phyloP scores from a whole-genome alignment of 768 basidiomycete species.

The Amanita exitialis region DNA sequence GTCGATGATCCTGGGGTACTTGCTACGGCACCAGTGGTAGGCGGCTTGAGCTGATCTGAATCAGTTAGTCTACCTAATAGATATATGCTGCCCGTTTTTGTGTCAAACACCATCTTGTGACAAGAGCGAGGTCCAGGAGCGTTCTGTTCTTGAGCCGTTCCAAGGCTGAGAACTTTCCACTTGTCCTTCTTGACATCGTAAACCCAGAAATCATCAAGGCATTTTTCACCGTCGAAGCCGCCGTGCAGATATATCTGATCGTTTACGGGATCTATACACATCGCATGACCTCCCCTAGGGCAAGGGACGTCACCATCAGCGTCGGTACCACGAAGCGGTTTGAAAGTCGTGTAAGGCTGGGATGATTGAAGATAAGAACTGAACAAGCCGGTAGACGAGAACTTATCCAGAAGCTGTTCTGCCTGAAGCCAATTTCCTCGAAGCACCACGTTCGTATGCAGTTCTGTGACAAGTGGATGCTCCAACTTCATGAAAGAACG shows the following conservation, averaged over 20 bases:
- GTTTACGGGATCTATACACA: constrained; percentile 63
- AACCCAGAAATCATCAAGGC: constrained; percentile 73
- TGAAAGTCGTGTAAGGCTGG: constrained; percentile 55
- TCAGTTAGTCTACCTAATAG: constrained; percentile 62
- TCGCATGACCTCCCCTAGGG: constrained; percentile 69
- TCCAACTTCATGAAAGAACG: constrained; percentile 50
- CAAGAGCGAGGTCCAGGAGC: constrained; percentile 68
- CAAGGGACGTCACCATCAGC: constrained; percentile 57
- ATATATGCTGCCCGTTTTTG: constrained; percentile 61
- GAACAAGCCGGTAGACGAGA: constrained; percentile 52
- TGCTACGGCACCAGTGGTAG: constrained; percentile 2
- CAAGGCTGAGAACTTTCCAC: constrained; percentile 53
- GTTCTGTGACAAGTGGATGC: constrained; percentile 57
- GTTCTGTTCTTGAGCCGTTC: constrained; percentile 44
- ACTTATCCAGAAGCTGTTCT: constrained; percentile 39
- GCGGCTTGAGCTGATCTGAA: constrained; percentile 28
- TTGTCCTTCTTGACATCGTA: constrained; percentile 49
- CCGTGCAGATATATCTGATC: constrained; percentile 68
- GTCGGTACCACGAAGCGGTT: constrained; percentile 46
- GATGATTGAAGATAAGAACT: constrained; percentile 45
- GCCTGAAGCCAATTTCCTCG: constrained; percentile 52
- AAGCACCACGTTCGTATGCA: constrained; percentile 57
- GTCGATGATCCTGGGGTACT: neutral
- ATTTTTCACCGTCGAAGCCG: constrained; percentile 67
- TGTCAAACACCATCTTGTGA: constrained; percentile 77